These are phyloP conservation scores for Panaeolus cyanescens DNA, from an alignment of 768 basidiomycete genomes.

Conservation along the genomic window DNA sequence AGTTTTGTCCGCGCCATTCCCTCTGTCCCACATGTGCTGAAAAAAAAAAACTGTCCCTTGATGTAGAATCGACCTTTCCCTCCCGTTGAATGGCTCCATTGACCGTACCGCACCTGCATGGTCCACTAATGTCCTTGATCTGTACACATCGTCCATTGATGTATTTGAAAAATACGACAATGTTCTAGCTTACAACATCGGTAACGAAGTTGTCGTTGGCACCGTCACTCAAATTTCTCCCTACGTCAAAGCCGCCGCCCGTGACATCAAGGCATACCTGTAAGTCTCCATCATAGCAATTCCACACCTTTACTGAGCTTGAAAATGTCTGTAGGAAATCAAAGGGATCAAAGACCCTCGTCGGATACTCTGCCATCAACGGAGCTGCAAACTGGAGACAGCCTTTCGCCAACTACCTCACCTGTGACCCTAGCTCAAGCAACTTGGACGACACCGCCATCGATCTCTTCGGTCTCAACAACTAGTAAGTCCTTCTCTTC, in stretches of 20 bases:
- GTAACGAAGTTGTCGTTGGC: conserved; percentile 73
- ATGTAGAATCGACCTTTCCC: conserved; percentile 76
- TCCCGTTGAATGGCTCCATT: conserved; percentile 85
- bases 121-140: conserved; percentile 75
- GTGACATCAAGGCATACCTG: conserved; percentile 86
- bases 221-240: conserved; percentile 65
- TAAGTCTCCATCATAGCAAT: conserved; percentile 30
- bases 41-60: conserved; percentile 6
- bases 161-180: conserved; percentile 86
- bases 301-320: conserved; percentile 7
- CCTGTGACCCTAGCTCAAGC: conserved; percentile 61
- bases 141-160: conserved; percentile 77
- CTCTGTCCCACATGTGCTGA: not conserved
- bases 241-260: conserved; percentile 88
- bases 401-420: conserved; percentile 74
- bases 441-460: conserved; percentile 67
- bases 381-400: conserved; percentile 62
- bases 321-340: conserved; percentile 46
- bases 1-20: not conserved
- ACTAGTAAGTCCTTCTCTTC: conserved; percentile 57
- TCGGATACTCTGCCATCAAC: conserved; percentile 86
- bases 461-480: conserved; percentile 85
- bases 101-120: conserved; percentile 73
- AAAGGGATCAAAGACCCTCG: conserved; percentile 61
- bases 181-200: conserved; percentile 85